These are phyloP conservation scores for Blumeriella jaapii DNA, from an alignment of 2,329 filamentous ascomycete species.

Conservation along the genomic window DNA sequence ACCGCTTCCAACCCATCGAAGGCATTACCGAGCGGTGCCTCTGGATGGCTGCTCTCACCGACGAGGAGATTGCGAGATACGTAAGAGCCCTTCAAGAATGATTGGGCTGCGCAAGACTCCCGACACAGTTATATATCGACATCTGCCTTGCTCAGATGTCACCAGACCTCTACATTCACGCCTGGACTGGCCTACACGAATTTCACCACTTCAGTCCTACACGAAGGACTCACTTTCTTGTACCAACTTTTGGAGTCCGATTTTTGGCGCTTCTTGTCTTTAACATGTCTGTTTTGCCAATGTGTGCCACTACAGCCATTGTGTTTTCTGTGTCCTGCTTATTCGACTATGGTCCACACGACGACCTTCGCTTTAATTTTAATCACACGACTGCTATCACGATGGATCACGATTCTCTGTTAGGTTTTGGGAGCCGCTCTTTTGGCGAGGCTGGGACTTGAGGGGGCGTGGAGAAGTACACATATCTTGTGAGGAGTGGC, in stretches of 20 bases:
- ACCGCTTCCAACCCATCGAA: slow-evolving; percentile 62
- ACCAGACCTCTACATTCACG: neutral
- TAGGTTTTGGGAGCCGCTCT: neutral
- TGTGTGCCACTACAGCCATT: slow-evolving; percentile 10
- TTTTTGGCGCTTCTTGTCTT: slow-evolving; percentile 6
- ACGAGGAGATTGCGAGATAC: slow-evolving; percentile 56
- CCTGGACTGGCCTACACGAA: slow-evolving; percentile 1
- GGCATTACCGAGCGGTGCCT: slow-evolving; percentile 69
- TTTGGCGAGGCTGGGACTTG: too few relatives aligned
- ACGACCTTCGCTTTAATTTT: slow-evolving; percentile 5
- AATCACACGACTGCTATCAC: slow-evolving; percentile 1
- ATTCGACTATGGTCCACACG: neutral
- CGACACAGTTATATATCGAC: slow-evolving; percentile 2
- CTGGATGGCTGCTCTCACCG: slow-evolving; percentile 70
- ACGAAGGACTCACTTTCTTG: slow-evolving; percentile 6
- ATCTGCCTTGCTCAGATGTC: neutral
- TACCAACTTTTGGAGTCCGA: slow-evolving; percentile 7
- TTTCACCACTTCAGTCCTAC: slow-evolving; percentile 4
- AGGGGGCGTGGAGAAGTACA: too few relatives aligned
- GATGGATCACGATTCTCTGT: slow-evolving; percentile 12
- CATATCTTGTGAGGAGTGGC: too few relatives aligned
- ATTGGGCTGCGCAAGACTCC: slow-evolving; percentile 4
- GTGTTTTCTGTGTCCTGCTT: slow-evolving; percentile 7
- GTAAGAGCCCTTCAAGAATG: slow-evolving; percentile 25
- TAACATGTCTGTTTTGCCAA: slow-evolving; percentile 8